These are phyloP conservation scores for Multifurca ochricompacta DNA, from an alignment of 768 basidiomycete genomes.

Conservation along the genomic window DNA sequence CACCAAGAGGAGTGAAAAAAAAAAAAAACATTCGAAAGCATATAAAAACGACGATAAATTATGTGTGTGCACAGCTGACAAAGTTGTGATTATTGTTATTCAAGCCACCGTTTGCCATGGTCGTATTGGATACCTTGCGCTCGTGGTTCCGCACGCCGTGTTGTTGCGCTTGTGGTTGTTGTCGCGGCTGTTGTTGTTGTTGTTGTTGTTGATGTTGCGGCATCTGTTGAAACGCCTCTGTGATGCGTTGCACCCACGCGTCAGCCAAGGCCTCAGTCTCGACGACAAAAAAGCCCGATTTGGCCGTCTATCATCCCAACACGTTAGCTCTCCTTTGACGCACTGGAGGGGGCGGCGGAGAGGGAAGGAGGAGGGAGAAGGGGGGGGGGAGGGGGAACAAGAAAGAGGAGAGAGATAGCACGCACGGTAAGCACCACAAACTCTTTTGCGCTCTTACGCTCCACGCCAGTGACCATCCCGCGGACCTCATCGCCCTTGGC, in stretches of 20 bases:
- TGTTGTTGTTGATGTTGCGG: too few relatives aligned
- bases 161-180: too few relatives aligned
- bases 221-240: constrained; percentile 13
- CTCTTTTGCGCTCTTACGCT: constrained; percentile 47
- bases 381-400: not conserved
- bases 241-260: constrained; percentile 16
- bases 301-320: constrained; percentile 9
- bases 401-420: not conserved
- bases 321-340: not conserved
- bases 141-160: constrained; percentile 5
- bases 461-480: constrained; percentile 38
- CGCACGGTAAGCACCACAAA: constrained; percentile 57
- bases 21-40: not conserved
- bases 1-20: too few relatives aligned
- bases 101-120: not conserved
- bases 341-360: too few relatives aligned
- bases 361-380: too few relatives aligned
- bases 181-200: too few relatives aligned
- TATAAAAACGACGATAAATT: constrained; percentile 18
- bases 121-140: not conserved
- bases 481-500: constrained; percentile 24
- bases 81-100: not conserved
- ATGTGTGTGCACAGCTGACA: constrained; percentile 12
- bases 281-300: constrained; percentile 19
- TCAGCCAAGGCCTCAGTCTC: constrained; percentile 12